phyloP scores from a whole-genome alignment of 768 basidiomycete species.

The Rhodotorula sphaerocarpa region DNA sequence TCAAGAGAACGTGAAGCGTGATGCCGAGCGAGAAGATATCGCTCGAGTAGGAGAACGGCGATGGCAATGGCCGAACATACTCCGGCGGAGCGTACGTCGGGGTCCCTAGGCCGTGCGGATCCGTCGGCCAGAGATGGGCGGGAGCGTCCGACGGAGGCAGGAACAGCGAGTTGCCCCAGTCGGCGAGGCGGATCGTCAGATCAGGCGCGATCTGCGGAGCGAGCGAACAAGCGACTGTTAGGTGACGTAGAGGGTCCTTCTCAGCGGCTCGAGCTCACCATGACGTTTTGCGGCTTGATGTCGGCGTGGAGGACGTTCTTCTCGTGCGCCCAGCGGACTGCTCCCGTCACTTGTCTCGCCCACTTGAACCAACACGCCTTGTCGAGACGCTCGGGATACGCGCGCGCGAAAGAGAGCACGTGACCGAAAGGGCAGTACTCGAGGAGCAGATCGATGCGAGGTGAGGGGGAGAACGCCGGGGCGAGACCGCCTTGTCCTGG shows the following conservation, averaged over 20 bases:
- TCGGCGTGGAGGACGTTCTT: constrained; percentile 47
- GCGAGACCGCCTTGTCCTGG: neutral
- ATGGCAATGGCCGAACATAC: constrained; percentile 41
- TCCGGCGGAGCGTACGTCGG: constrained; percentile 47
- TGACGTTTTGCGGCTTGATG: constrained; percentile 47
- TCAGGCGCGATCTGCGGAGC: constrained; percentile 39
- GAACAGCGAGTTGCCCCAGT: constrained; percentile 46
- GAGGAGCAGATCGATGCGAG: constrained; percentile 36
- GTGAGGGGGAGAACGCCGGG: neutral
- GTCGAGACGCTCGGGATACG: constrained; percentile 31
- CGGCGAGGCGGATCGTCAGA: constrained; percentile 44
- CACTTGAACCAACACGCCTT: constrained; percentile 37
- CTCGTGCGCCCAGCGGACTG: constrained; percentile 43
- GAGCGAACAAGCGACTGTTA: neutral
- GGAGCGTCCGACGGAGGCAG: constrained; percentile 42
- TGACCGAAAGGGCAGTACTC: constrained; percentile 36
- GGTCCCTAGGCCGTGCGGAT: constrained; percentile 47
- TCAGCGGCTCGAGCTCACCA: constrained; percentile 15
- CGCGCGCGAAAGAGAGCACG: constrained; percentile 30
- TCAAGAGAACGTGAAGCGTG: constrained; percentile 44
- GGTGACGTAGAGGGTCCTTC: constrained; percentile 20
- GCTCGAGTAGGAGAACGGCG: constrained; percentile 44
- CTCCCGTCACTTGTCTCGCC: constrained; percentile 42
- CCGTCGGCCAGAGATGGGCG: constrained; percentile 38
- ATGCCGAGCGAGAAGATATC: constrained; percentile 48